Conservation (phyloP, 441 rosid genomes). For the Pelargonium fulgidum region DNA sequence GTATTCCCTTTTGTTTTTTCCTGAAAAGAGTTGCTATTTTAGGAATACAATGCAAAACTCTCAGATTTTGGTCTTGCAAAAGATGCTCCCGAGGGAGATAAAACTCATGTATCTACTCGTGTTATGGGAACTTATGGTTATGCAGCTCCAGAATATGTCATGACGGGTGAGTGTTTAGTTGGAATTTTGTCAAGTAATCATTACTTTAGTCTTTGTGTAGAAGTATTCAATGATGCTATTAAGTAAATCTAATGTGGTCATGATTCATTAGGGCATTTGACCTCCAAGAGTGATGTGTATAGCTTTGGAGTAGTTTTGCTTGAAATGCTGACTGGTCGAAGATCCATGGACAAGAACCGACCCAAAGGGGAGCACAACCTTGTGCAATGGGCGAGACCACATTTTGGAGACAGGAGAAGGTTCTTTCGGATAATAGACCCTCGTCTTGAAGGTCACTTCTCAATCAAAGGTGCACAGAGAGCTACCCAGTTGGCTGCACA, state of each 20-base stretch:
- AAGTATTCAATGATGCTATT: too few relatives aligned
- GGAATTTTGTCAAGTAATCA: neutral
- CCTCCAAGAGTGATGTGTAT: conserved; percentile 68
- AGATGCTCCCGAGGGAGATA: conserved; percentile 66
- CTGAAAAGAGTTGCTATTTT: conserved; percentile 15
- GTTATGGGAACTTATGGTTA: conserved; percentile 76
- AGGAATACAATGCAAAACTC: conserved; percentile 69
- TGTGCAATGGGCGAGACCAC: conserved; percentile 66
- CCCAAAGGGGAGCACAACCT: conserved; percentile 67
- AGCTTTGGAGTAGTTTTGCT: conserved; percentile 70
- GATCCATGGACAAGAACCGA: conserved; percentile 63
- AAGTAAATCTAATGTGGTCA: neutral
- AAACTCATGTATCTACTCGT: conserved; percentile 66
- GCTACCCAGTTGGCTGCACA: conserved; percentile 57
- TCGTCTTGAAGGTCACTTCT: conserved; percentile 65
- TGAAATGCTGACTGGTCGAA: conserved; percentile 64
- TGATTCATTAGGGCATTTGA: conserved; percentile 42
- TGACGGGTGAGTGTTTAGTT: conserved; percentile 45
- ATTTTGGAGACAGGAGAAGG: conserved; percentile 51
- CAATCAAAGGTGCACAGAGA: conserved; percentile 58
- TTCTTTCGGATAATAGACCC: conserved; percentile 51
- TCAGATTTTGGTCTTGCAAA: conserved; percentile 71
- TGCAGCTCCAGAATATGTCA: conserved; percentile 72
- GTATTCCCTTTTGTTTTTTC: neutral
- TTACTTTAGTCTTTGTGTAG: too few relatives aligned